These are phyloP conservation scores for Gaillardinia entomophila DNA, from an alignment of 805 yeast species.

Conservation along the genomic window DNA sequence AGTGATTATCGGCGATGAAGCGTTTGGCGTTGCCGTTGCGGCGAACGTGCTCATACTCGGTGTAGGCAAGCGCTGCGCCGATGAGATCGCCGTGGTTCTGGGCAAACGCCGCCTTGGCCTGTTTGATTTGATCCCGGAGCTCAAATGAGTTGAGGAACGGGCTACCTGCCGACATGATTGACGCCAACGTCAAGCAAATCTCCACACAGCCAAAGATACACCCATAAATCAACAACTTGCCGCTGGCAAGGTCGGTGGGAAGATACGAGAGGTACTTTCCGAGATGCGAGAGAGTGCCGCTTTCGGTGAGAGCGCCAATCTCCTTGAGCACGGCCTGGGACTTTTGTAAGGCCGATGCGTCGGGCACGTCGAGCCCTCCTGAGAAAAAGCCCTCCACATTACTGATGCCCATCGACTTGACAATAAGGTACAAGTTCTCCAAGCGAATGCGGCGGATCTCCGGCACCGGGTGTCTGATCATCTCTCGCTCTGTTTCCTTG, in stretches of 20 bases:
- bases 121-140: constrained; percentile 57
- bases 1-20: constrained; percentile 48
- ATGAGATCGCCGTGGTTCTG: constrained; percentile 63
- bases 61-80: constrained; percentile 56
- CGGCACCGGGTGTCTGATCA: constrained; percentile 76
- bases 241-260: constrained; percentile 84
- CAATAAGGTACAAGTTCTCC: constrained; percentile 76
- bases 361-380: constrained; percentile 81
- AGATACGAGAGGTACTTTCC: constrained; percentile 76
- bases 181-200: constrained; percentile 71
- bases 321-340: constrained; percentile 53
- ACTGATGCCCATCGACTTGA: constrained; percentile 81
- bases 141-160: constrained; percentile 67
- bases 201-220: constrained; percentile 81
- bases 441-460: constrained; percentile 82
- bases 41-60: constrained; percentile 39
- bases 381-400: constrained; percentile 66
- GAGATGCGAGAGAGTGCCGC: constrained; percentile 54
- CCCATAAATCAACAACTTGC: constrained; percentile 74
- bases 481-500: constrained; percentile 43
- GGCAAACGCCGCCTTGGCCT: constrained; percentile 31
- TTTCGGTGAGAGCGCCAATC: constrained; percentile 62
- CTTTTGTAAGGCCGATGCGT: constrained; percentile 39
- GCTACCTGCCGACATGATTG: constrained; percentile 65
- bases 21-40: constrained; percentile 23